phyloP scores from a whole-genome alignment of 1,284 basidiomycete species.

The Xerocomus nothofagi region DNA sequence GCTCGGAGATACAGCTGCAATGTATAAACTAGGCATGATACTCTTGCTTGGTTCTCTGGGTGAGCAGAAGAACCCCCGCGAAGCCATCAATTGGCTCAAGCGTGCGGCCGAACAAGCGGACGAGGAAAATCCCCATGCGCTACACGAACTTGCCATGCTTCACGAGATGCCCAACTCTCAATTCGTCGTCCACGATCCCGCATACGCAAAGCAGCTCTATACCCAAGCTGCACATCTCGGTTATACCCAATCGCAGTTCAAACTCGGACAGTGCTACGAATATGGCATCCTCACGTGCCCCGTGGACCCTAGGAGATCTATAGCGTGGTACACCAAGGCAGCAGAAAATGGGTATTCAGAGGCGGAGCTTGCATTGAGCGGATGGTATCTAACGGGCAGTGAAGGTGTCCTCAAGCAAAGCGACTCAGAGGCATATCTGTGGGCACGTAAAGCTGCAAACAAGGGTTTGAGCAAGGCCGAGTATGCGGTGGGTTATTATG shows the following conservation, averaged over 20 bases:
- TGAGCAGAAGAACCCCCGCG: constrained; percentile 84
- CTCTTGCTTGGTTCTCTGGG: constrained; percentile 84
- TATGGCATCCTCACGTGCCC: constrained; percentile 89
- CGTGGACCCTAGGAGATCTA: constrained; percentile 89
- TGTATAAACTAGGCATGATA: constrained; percentile 99
- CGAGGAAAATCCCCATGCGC: constrained; percentile 96
- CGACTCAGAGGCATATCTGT: constrained; percentile 96
- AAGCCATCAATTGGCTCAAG: constrained; percentile 93
- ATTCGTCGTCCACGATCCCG: constrained; percentile 72
- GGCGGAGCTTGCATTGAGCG: constrained; percentile 92
- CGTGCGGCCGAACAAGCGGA: constrained; percentile 97
- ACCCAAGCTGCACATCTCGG: constrained; percentile 93
- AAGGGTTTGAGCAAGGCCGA: constrained; percentile 93
- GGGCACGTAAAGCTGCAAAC: constrained; percentile 92
- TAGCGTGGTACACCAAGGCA: constrained; percentile 98
- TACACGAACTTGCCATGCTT: constrained; percentile 94
- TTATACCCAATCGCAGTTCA: constrained; percentile 93
- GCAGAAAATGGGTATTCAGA: constrained; percentile 95
- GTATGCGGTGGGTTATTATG: constrained; percentile 97
- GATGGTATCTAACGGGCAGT: constrained; percentile 96
- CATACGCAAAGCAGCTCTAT: constrained; percentile 84
- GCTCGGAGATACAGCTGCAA: constrained; percentile 94
- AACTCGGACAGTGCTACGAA: constrained; percentile 93
- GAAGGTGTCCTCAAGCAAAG: constrained; percentile 97
- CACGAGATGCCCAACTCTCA: constrained; percentile 77